Conservation (phyloP, 2,329 filamentous ascomycete genomes). For the Leptodontidium sp. region DNA sequence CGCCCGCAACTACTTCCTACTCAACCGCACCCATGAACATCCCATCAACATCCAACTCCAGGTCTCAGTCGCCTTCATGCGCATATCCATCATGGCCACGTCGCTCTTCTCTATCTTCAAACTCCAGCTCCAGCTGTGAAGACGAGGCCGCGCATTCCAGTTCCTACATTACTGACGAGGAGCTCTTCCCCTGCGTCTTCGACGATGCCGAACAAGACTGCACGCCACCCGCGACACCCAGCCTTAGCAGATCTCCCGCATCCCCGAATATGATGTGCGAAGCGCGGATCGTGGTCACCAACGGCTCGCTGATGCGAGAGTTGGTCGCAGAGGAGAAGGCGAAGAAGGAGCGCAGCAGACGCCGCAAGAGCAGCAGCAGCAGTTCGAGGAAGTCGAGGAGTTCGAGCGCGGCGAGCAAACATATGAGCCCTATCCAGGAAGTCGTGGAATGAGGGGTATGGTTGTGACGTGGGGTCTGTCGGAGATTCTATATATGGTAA, state of each 20-base stretch:
- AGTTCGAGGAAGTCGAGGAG: constrained; percentile 46
- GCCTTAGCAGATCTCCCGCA: constrained; percentile 37
- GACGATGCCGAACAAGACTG: constrained; percentile 58
- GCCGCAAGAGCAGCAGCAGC: constrained; percentile 37
- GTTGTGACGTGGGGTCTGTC: constrained; percentile 17
- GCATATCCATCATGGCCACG: constrained; percentile 68
- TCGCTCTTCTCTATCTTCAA: constrained; percentile 55
- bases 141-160: constrained; percentile 33
- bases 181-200: constrained; percentile 61
- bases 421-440: constrained; percentile 66
- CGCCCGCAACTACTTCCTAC: constrained; percentile 38
- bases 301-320: constrained; percentile 43
- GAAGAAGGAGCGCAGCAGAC: constrained; percentile 39
- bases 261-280: constrained; percentile 36
- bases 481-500: constrained; percentile 36
- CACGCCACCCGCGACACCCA: constrained; percentile 49
- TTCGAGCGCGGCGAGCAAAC: constrained; percentile 54
- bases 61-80: constrained; percentile 50
- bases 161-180: constrained; percentile 60
- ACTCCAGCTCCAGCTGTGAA: constrained; percentile 33
- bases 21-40: constrained; percentile 43
- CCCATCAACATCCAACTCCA: constrained; percentile 35
- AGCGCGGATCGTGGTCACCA: constrained; percentile 38
- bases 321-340: constrained; percentile 43
- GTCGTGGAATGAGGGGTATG: constrained; percentile 50